Conservation (phyloP, 768 basidiomycete species). For the Lactarius evosmus region DNA sequence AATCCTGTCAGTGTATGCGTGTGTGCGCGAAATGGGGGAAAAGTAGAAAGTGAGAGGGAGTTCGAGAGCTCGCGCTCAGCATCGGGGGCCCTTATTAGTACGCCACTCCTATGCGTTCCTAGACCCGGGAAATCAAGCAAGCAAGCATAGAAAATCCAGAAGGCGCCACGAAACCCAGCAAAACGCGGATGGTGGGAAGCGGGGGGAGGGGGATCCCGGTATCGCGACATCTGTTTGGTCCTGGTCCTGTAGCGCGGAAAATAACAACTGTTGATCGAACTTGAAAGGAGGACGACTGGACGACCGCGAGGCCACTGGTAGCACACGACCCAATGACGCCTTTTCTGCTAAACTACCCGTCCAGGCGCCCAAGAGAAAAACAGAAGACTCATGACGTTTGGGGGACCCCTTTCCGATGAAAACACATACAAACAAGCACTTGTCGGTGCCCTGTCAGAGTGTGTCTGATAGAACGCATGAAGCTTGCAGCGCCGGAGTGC, state of each 20-base stretch:
- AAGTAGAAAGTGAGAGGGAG: background rate
- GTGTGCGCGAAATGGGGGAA: too few relatives aligned
- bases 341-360: background rate
- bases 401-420: background rate
- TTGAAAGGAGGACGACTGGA: background rate
- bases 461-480: background rate
- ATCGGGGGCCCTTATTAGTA: background rate
- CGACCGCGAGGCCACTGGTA: background rate
- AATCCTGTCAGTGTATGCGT: background rate
- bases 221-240: constrained; percentile 10
- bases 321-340: background rate
- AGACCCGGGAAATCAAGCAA: background rate
- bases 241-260: background rate
- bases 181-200: background rate
- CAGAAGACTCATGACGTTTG: constrained; percentile 14
- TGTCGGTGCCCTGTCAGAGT: background rate
- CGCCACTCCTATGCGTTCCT: background rate
- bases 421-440: background rate
- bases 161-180: background rate
- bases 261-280: background rate
- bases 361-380: background rate
- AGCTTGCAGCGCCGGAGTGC: background rate
- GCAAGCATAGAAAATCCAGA: constrained; percentile 14
- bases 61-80: background rate
- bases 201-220: background rate